Conservation (phyloP, 1,284 basidiomycete species). For the Neolentinus lepideus region DNA sequence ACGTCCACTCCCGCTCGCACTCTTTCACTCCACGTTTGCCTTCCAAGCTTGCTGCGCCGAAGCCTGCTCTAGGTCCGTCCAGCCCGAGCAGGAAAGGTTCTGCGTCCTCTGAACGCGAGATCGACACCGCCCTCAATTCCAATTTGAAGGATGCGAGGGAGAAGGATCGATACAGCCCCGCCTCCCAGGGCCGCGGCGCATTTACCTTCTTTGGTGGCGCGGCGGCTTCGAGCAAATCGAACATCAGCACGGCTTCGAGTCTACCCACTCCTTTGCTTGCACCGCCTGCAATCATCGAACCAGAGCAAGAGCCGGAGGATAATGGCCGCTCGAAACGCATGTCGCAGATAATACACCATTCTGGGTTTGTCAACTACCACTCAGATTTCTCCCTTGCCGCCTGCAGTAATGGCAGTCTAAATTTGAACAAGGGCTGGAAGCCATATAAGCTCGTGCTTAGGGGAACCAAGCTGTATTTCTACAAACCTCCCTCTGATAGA, state of each 20-base stretch:
- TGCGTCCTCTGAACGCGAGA: constrained; percentile 29
- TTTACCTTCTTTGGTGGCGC: constrained; percentile 15
- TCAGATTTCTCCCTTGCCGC: constrained; percentile 34
- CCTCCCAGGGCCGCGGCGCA: constrained; percentile 7
- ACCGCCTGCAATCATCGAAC: constrained; percentile 44
- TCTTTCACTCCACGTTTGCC: constrained; percentile 66
- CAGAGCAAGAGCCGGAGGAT: constrained; percentile 17
- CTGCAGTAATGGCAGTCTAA: neutral
- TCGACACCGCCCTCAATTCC: constrained; percentile 14
- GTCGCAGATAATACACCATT: constrained; percentile 70
- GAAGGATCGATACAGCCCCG: constrained; percentile 12
- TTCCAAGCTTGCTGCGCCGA: constrained; percentile 53
- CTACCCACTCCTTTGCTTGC: constrained; percentile 27
- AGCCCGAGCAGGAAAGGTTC: constrained; percentile 50
- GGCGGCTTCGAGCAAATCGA: constrained; percentile 2
- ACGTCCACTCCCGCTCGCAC: constrained; percentile 52
- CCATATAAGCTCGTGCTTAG: constrained; percentile 75
- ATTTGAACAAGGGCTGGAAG: constrained; percentile 66
- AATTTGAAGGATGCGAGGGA: constrained; percentile 21
- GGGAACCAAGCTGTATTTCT: constrained; percentile 76
- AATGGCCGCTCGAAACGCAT: constrained; percentile 40
- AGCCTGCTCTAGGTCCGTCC: constrained; percentile 31
- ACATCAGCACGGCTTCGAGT: constrained; percentile 18
- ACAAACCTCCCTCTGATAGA: constrained; percentile 71
- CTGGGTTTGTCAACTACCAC: constrained; percentile 70